Base-by-base conservation (phyloP, 169 alveolate species). In the Cryptosporidium felis region DNA sequence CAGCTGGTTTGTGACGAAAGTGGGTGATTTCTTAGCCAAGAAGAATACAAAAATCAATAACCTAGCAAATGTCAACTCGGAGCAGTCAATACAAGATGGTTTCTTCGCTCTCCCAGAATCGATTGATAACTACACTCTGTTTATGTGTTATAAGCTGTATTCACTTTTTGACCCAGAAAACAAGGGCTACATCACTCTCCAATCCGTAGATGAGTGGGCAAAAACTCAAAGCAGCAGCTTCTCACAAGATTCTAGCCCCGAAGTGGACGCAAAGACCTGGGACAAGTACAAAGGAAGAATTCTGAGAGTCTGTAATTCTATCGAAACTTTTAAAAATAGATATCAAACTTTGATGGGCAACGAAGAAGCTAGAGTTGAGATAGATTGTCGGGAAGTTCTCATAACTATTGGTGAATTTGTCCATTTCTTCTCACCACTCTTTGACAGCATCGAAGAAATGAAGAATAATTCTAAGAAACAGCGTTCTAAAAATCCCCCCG, bases 391-490 rank as follows among this genome's bases (percentile, higher is more conserved):
- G n/a, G n/a, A 12, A 16, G 49, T 5, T 34, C 4, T 38, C 14
- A 74, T 74, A 5, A 74, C 85, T 47, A 53, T 74, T 3, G 40
- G 59, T 49, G 85, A 74, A 36, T 74, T 74, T 49, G 38, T 56
- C 9, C 8, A 30, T 38, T 74, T 74, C 23, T 5, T 42, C 9
- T 51, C 65, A 0, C 74, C 74, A n/a, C 4, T 74, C 1, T 74
- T 74, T 6, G 85, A 74, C 9, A 61, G 40, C n/a, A 0, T 26
- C 3, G 63, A 56, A n/a, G 63, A 56, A 5, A 28, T 2, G 0
- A 5, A 10, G n/a, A 26, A 28, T 5, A 56, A 21, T 10, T 4
- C 26, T 3, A 38, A 56, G 32, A 56, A 56, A 26, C 14, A 38
- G 5, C 5, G 26, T 14, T 23, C 49, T 6, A 74, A 74, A 6